Base-by-base conservation (phyloP, 23 red algal genomes). In the Gracilaria caudata region DNA sequence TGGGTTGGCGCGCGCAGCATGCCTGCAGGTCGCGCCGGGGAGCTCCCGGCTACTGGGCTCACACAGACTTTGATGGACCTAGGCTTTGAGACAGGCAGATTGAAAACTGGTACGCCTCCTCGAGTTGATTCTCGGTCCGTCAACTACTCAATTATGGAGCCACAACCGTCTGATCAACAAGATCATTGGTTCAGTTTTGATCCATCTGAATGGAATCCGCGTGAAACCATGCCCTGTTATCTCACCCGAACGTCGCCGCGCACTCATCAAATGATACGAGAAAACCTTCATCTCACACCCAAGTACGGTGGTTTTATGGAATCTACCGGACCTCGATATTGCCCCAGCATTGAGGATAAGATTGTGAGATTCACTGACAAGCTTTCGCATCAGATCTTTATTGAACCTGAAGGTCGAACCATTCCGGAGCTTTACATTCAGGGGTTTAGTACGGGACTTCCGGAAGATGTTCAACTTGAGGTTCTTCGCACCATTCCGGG, bases 131-230 rank as follows among this genome's bases (percentile, higher is more conserved):
- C 84, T 37, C 49, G 93, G 23, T 91, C 83, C 12, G 90, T 99
- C 16, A 73, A 95, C 79, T 99, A 94, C 79, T 68, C 79, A 35
- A 80, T 81, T 25, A 99, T 99, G 92, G 81, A 96, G 58, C 83
- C 89, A 20, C 97, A 99, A 51, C 86, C 81, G 45, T 92, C 86
- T 14, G 97, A 99, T 36, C 46, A 71, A 44, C 90, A 95, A 1
- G 93, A 99, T 68, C 97, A 99, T 78, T 99, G 97, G 97, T 99
- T 99, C 51, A 96, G 93, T 41, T 99, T 94, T 79, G 97, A 99
- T 87, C 73, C 80, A 34, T 45, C 79, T 2, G 97, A 99, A 81
- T 99, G 97, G 97, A 91, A 86, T 9, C 79, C 64, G 8, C 81
- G 92, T 4, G 77, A 94, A 77, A 94, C 82, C 1, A 86, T 99